phyloP scores from a whole-genome alignment of 352 stramenopile genomes.

The Aphanomyces invadans region DNA sequence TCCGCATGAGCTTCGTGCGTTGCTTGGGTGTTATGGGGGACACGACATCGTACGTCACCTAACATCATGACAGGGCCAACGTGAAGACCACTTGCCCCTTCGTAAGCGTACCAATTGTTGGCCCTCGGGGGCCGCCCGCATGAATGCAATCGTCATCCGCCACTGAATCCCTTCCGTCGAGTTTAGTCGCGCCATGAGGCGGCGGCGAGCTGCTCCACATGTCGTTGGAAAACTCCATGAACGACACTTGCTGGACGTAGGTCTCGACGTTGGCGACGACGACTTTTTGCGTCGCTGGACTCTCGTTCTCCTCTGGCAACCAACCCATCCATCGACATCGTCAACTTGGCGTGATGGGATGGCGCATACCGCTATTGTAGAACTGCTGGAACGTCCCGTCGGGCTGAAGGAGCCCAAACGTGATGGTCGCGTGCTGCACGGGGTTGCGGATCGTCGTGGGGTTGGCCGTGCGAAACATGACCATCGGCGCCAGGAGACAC shows the following conservation, averaged over 20 bases:
- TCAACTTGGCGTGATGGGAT: too few species aligned
- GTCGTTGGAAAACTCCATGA: constrained; percentile 67
- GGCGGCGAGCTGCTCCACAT: constrained; percentile 64
- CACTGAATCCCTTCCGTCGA: constrained; percentile 61
- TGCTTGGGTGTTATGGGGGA: constrained; percentile 41
- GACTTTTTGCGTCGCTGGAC: constrained; percentile 41
- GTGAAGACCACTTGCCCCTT: background rate
- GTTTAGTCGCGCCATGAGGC: constrained; percentile 61
- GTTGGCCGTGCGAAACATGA: constrained; percentile 83
- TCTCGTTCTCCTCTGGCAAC: constrained; percentile 45
- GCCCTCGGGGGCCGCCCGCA: constrained; percentile 49
- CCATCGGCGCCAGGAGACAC: constrained; percentile 65
- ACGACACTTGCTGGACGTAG: constrained; percentile 60
- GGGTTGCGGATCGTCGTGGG: constrained; percentile 67
- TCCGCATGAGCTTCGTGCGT: constrained; percentile 52
- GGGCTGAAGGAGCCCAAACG: constrained; percentile 65
- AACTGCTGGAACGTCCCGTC: constrained; percentile 67
- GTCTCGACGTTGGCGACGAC: constrained; percentile 1
- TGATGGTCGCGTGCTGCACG: constrained; percentile 49
- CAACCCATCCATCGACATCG: too few species aligned
- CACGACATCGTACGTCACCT: constrained; percentile 38
- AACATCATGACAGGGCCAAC: too few species aligned
- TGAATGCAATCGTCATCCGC: constrained; percentile 64
- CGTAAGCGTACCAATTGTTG: constrained; percentile 37
- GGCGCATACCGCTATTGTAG: constrained; percentile 63